phyloP scores from a whole-genome alignment of 2,329 filamentous ascomycete species.

The Blastomyces silverae region DNA sequence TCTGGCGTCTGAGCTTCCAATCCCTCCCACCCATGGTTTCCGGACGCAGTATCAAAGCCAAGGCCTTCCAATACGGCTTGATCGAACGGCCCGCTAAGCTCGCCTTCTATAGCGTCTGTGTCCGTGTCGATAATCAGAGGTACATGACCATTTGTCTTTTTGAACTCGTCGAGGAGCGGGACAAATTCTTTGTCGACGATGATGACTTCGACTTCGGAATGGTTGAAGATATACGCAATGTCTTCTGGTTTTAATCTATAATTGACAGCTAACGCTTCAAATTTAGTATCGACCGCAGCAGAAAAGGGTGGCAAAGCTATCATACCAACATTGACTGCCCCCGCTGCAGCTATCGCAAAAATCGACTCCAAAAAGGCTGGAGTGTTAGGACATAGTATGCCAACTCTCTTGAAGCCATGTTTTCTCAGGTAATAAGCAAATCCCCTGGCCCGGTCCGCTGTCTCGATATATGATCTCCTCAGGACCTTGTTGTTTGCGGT shows the following conservation, averaged over 20 bases:
- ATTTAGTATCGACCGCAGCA: background rate
- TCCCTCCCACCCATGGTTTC: constrained; percentile 66
- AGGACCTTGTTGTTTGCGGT: constrained; percentile 69
- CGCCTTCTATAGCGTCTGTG: constrained; percentile 67
- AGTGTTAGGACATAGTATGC: constrained; percentile 84
- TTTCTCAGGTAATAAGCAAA: constrained; percentile 81
- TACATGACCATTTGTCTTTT: constrained; percentile 54
- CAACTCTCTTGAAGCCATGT: constrained; percentile 66
- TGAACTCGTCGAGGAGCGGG: constrained; percentile 61
- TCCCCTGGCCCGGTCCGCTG: constrained; percentile 78
- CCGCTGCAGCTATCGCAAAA: constrained; percentile 77
- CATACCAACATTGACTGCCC: constrained; percentile 64
- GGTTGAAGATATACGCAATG: constrained; percentile 82
- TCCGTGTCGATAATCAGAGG: constrained; percentile 77
- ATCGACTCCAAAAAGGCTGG: constrained; percentile 88
- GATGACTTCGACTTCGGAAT: constrained; percentile 77
- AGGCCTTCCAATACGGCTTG: constrained; percentile 75
- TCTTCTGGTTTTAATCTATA: constrained; percentile 75
- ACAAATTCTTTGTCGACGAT: constrained; percentile 79
- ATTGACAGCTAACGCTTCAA: constrained; percentile 49
- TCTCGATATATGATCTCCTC: constrained; percentile 69
- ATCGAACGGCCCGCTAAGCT: constrained; percentile 73
- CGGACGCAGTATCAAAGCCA: constrained; percentile 59
- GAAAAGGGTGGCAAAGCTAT: background rate
- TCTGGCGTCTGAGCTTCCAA: constrained; percentile 62